Evolutionary conservation across 345 rosid species (phyloP).

Genomic region (Lepidium aucheri): DNA sequence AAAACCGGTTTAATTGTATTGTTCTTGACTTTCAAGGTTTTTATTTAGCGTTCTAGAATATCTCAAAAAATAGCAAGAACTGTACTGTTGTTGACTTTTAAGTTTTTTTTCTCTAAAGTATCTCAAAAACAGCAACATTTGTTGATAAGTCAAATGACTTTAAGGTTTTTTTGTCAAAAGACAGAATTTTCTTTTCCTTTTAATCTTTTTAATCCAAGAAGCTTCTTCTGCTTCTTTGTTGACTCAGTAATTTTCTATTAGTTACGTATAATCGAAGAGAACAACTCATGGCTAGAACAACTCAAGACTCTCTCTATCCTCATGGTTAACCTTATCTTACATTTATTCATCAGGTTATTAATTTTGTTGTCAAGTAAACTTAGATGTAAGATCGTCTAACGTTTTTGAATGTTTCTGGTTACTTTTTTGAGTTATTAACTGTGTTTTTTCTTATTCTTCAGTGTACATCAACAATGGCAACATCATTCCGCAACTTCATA

Average conservation of each 20-base stretch:
- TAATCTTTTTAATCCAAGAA: neutral
- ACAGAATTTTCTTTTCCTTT: slow-evolving; percentile 1
- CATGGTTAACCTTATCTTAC: neutral
- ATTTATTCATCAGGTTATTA: neutral
- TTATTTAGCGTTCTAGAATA: too few species aligned
- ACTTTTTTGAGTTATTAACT: neutral
- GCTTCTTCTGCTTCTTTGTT: slow-evolving; percentile 4
- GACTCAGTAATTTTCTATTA: neutral
- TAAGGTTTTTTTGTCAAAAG: neutral
- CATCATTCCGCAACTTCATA: slow-evolving; percentile 60
- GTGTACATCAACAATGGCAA: slow-evolving; percentile 26
- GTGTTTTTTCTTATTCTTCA: neutral
- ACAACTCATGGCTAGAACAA: too few species aligned
- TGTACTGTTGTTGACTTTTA: neutral
- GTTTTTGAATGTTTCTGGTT: neutral
- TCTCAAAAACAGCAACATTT: neutral
- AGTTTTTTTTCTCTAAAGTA: neutral
- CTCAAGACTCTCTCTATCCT: neutral
- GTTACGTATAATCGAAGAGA: slow-evolving; percentile 1
- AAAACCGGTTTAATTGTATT: too few species aligned
- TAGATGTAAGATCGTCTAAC: neutral
- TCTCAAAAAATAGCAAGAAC: too few species aligned
- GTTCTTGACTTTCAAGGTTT: too few species aligned
- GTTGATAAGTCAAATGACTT: too few species aligned
- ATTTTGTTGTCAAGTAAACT: neutral